Evolutionary conservation across 2,329 filamentous ascomycete genomes (phyloP), one percentile per base, ranked within the genome.

Genomic region (Diplodia scrobiculata): DNA sequence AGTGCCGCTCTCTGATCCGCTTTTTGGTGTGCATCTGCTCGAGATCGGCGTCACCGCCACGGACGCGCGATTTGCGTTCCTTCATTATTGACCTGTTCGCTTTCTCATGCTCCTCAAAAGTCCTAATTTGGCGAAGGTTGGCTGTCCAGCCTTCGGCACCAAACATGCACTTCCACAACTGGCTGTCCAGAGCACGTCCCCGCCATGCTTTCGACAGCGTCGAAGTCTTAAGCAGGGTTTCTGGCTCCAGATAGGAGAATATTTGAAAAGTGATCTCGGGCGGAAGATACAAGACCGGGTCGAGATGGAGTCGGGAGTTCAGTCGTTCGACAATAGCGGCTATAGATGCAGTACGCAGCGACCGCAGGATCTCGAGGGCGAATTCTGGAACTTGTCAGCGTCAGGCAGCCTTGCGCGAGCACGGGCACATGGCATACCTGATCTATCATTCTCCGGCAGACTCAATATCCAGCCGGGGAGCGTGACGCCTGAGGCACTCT

Each of bases 211-310:
- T 87, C 41, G 92, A 97, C 17, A 92, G 87, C 52, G 87, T 85
- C 0, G 92, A 91, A 2, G 93, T 91, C 59, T 86, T 87, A 66
- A 98, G 83, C 47, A 99, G 83, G 0, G 92, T 95, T 32, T 87
- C 77, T 0, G 92, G 90, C 65, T 93, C 90, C 59, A 99, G 87
- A 73, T 92, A 95, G 17, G 90, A 89, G 51, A 99, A 88, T 52
- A 98, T 89, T 73, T 96, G 90, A 52, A 95, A 88, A 68, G 92
- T 96, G 72, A 99, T 90, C 76, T 99, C 95, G 29, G 91, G 87
- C 0, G 95, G 95, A 0, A 99, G 86, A 72, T 91, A 88, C 69
- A 87, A 82, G 50, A 97, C 87, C 65, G 97, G 97, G 78, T 99
- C 91, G 79, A 97, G 94, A 77, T 97, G 93, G 2, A 98, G 87